Evolutionary conservation across 164 flowering plant species (phyloP).

Genomic region (Taxillus chinensis): DNA sequence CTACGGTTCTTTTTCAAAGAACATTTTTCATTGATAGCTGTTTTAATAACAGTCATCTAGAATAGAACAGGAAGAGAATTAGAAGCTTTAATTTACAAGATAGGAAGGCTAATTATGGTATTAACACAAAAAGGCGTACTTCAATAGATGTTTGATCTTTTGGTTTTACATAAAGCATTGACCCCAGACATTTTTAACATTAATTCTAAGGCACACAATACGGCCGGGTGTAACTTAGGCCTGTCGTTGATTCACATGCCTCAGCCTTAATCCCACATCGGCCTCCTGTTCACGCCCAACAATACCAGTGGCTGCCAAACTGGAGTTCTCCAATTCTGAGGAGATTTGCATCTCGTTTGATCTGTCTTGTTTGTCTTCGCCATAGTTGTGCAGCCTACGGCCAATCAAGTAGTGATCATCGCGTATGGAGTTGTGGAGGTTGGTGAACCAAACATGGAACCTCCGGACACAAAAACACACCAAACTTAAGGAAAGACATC

Average conservation of each 20-base stretch:
- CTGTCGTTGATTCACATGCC: slow-evolving; percentile 23
- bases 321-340: slow-evolving; percentile 13
- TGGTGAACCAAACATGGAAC: slow-evolving; percentile 94
- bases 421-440: slow-evolving; percentile 90
- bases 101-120: too few species aligned
- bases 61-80: too few species aligned
- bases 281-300: slow-evolving; percentile 25
- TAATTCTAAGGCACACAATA: too few species aligned
- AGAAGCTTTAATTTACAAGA: too few species aligned
- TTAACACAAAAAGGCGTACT: too few species aligned
- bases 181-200: too few species aligned
- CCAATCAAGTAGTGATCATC: slow-evolving; percentile 94
- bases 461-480: slow-evolving; percentile 80
- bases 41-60: too few species aligned
- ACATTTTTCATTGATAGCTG: too few species aligned
- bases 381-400: slow-evolving; percentile 83
- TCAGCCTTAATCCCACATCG: slow-evolving; percentile 50
- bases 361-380: slow-evolving; percentile 33
- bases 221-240: slow-evolving; percentile 7
- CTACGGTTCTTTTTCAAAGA: too few species aligned
- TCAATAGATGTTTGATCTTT: too few species aligned
- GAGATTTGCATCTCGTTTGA: slow-evolving; percentile 14
- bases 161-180: too few species aligned
- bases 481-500: slow-evolving; percentile 63
- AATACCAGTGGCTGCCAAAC: slow-evolving; percentile 12